Evolutionary conservation across 352 stramenopile species (phyloP).

Genomic region (Phytophthora litchii): DNA sequence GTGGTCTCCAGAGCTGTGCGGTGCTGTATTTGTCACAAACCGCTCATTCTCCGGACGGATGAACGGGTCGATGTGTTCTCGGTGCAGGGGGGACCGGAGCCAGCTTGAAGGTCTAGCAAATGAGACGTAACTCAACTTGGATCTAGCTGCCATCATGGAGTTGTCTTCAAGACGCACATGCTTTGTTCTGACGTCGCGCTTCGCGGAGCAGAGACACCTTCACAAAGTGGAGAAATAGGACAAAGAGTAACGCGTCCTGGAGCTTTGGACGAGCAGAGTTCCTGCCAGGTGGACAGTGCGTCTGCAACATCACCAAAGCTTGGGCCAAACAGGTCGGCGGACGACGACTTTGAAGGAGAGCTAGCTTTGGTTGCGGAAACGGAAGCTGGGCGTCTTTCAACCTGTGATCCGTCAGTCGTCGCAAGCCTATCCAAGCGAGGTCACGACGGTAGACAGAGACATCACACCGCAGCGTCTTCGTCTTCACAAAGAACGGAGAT

Average conservation of each 20-base stretch:
- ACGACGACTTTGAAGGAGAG: constrained; percentile 1
- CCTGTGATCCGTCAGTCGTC: constrained; percentile 29
- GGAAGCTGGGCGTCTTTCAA: constrained; percentile 12
- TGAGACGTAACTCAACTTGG: constrained; percentile 9
- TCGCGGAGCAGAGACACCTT: constrained; percentile 17
- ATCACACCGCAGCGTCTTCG: constrained; percentile 16
- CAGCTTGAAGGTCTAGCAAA: too few relatives aligned
- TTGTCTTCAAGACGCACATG: constrained; percentile 20
- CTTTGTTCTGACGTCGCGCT: constrained; percentile 15
- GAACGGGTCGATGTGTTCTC: not conserved
- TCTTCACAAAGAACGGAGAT: constrained; percentile 16
- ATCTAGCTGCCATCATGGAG: constrained; percentile 16
- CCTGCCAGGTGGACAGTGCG: constrained; percentile 18
- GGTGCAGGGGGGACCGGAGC: too few relatives aligned
- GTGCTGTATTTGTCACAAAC: constrained; percentile 2
- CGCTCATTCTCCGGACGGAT: constrained; percentile 1
- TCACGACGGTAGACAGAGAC: constrained; percentile 21
- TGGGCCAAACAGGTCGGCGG: constrained; percentile 1
- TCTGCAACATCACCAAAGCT: not conserved
- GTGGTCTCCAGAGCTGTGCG: constrained; percentile 18
- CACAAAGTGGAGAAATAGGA: constrained; percentile 21
- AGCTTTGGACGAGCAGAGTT: constrained; percentile 12
- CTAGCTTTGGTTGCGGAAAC: not conserved
- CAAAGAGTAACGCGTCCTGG: constrained; percentile 18
- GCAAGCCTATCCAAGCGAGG: constrained; percentile 30